phyloP scores from a whole-genome alignment of 129 eudicot genomes.

The Flaveria brownii region DNA sequence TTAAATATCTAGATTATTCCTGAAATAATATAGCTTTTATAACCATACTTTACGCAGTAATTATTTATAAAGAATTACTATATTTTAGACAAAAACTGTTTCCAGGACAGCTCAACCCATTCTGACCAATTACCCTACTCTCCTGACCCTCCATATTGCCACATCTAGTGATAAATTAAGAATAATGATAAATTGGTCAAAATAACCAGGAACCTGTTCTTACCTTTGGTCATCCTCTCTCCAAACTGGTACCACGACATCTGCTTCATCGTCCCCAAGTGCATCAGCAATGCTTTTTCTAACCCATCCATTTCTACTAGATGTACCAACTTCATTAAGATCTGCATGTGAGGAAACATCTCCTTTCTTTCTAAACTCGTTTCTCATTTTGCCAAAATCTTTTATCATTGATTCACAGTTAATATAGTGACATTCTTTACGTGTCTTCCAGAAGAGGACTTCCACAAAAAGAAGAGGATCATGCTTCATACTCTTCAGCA shows the following conservation, averaged over 20 bases:
- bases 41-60: not conserved
- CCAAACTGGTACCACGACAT: slow-evolving; percentile 47
- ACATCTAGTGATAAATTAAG: slow-evolving; percentile 10
- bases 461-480: slow-evolving; percentile 91
- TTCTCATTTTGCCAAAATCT: slow-evolving; percentile 64
- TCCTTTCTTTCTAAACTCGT: slow-evolving; percentile 44
- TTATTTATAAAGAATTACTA: not conserved
- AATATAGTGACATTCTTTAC: slow-evolving; percentile 81
- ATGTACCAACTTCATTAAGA: slow-evolving; percentile 47
- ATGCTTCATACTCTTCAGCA: slow-evolving; percentile 86
- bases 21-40: not conserved
- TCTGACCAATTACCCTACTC: not conserved
- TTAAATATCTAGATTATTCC: not conserved
- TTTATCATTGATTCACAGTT: slow-evolving; percentile 70
- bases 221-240: slow-evolving; percentile 51
- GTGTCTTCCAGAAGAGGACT: slow-evolving; percentile 80
- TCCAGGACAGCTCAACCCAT: not conserved
- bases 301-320: slow-evolving; percentile 53
- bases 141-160: not conserved
- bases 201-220: slow-evolving; percentile 19
- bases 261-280: slow-evolving; percentile 97
- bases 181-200: slow-evolving; percentile 23
- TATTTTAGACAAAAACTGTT: not conserved
- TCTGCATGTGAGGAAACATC: slow-evolving; percentile 40
- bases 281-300: slow-evolving; percentile 93